These are phyloP conservation scores for Leishmania amazonensis DNA, from an alignment of 208 protist species.

Conservation along the genomic window DNA sequence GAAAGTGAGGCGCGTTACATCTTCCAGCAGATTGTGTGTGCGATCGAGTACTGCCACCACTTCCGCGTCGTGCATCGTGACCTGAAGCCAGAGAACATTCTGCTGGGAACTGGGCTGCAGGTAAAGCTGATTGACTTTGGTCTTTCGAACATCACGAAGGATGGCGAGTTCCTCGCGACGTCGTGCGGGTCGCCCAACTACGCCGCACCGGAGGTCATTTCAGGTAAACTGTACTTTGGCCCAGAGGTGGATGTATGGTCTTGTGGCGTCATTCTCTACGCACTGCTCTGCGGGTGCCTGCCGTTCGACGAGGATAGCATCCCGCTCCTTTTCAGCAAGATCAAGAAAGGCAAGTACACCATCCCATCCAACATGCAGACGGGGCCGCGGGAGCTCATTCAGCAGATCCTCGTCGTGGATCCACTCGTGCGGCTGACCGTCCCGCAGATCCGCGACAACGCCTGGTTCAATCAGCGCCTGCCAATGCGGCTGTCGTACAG, in stretches of 20 bases:
- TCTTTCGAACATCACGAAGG: slow-evolving; percentile 93
- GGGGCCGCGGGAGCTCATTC: slow-evolving; percentile 79
- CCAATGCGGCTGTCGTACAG: slow-evolving; percentile 81
- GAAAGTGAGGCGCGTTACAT: slow-evolving; percentile 96
- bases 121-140: slow-evolving; percentile 97
- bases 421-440: slow-evolving; percentile 89
- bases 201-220: slow-evolving; percentile 95
- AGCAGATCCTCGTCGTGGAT: slow-evolving; percentile 90
- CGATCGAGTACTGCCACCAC: slow-evolving; percentile 98
- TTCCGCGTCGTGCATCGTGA: slow-evolving; percentile 94
- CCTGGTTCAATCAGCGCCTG: slow-evolving; percentile 88
- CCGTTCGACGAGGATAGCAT: slow-evolving; percentile 94
- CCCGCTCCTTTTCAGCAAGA: slow-evolving; percentile 92
- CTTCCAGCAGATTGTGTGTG: slow-evolving; percentile 99
- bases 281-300: slow-evolving; percentile 91
- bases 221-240: slow-evolving; percentile 92
- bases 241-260: slow-evolving; percentile 95
- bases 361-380: slow-evolving; percentile 65
- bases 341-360: slow-evolving; percentile 87
- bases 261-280: slow-evolving; percentile 96
- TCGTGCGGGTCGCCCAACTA: slow-evolving; percentile 95
- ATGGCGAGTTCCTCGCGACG: slow-evolving; percentile 90
- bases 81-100: slow-evolving; percentile 95
- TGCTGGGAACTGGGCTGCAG: slow-evolving; percentile 87
- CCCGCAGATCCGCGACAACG: slow-evolving; percentile 88